Conservation (phyloP, 768 basidiomycete species). For the Lentinus tigrinus region DNA sequence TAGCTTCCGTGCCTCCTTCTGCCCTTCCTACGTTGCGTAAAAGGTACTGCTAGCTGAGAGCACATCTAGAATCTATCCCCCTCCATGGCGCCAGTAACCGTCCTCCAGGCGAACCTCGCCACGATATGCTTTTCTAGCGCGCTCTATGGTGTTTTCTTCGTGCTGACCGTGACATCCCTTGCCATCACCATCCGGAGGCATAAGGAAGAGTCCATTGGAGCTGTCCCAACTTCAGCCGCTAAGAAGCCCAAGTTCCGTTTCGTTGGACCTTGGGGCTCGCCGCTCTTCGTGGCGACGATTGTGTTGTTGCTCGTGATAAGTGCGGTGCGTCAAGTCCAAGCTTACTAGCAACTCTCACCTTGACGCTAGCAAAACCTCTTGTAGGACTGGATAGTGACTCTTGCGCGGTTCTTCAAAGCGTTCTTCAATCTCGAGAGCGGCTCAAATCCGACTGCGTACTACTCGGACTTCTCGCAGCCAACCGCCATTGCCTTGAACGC, state of each 20-base stretch:
- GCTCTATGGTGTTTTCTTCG: conserved; percentile 2
- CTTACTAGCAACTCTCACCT: too few relatives aligned
- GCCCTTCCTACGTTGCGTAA: neutral
- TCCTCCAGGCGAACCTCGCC: conserved; percentile 1
- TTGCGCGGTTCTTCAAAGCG: conserved; percentile 2
- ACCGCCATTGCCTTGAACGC: neutral
- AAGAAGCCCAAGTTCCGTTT: neutral
- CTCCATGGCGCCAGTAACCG: neutral
- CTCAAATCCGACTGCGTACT: neutral
- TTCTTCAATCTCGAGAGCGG: conserved; percentile 1
- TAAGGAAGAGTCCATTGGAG: neutral
- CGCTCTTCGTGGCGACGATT: neutral
- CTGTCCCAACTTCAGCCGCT: too few relatives aligned
- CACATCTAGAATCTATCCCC: neutral
- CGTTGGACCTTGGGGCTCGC: neutral
- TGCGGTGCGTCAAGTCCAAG: neutral
- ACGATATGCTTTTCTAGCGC: neutral
- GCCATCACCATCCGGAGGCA: neutral
- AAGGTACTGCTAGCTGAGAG: neutral
- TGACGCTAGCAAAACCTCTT: neutral
- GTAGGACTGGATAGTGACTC: conserved; percentile 4
- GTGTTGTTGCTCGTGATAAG: neutral
- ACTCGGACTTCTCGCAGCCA: neutral
- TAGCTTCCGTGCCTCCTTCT: too few relatives aligned
- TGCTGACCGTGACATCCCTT: neutral